Evolutionary conservation across 495 filamentous ascomycete genomes (phyloP), one percentile per base, ranked within the genome.

Genomic region (Filosporella fistucella): DNA sequence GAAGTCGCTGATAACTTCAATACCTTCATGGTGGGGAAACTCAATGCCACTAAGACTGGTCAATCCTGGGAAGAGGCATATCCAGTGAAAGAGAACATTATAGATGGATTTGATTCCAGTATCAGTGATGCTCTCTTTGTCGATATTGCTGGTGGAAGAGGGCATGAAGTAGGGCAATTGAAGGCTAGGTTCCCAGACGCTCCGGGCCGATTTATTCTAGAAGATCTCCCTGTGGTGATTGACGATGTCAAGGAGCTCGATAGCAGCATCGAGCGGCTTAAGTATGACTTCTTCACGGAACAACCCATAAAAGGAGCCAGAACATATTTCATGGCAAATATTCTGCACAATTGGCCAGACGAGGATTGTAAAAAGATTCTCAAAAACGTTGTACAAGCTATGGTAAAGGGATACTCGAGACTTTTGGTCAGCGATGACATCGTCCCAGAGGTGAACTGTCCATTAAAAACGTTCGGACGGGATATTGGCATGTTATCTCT

Each of bases 251-350:
- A 35, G 12, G 4, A 34, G 1, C 32, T 43, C 2, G 50, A 67
- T 11, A 50, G 41, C 4, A 70, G 74, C 0, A 68, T 82, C 13
- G 63, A 71, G 44, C 51, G 56, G 8, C 57, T 69, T 37, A 62
- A 52, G 2, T 58, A 77, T 18, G 61, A 78, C 55, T 78, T 82
- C 58, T 80, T 74, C 47, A 51, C 61, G 11, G 42, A 55, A 16
- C 73, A 84, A 53, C 61, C 67, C 0, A 49, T 82, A 9, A 65
- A 63, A 59, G 68, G 72, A 66, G 24, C 36, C 12, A 23, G 23
- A 16, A 38, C 54, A 14, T 68, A 69, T 47, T 65, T 62, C 45
- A 46, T 64, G 30, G 55, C 62, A 23, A 55, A 51, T 26, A 52
- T 67, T 28, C 44, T 66, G 26, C 61, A 62, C 33, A 51, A 66